These are phyloP conservation scores for Murraya koenigii DNA, from an alignment of 345 rosid genomes.

Conservation along the genomic window DNA sequence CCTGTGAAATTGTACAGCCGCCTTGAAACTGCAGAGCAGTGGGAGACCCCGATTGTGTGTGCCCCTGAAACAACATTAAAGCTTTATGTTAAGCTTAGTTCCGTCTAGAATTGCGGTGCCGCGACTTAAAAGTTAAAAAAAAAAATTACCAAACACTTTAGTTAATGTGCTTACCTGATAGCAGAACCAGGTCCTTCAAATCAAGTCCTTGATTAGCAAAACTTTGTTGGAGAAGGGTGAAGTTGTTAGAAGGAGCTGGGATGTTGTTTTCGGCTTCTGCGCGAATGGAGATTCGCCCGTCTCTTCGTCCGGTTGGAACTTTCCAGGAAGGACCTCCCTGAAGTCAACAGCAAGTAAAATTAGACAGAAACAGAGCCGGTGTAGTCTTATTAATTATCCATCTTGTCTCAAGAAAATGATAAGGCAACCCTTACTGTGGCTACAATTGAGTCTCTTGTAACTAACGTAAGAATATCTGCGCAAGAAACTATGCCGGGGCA, in stretches of 20 bases:
- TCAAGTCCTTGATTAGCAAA: constrained; percentile 68
- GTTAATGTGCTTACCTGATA: constrained; percentile 38
- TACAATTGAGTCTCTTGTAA: constrained; percentile 68
- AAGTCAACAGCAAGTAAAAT: background rate
- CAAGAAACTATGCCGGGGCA: constrained; percentile 82
- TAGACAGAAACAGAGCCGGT: background rate
- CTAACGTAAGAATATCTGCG: constrained; percentile 67
- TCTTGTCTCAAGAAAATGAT: background rate
- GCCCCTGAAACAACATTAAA: constrained; percentile 44
- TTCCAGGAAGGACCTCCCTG: constrained; percentile 88
- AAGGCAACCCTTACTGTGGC: constrained; percentile 45
- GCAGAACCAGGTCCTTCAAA: constrained; percentile 62
- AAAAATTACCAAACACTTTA: no score
- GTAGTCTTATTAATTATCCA: background rate
- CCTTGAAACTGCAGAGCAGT: constrained; percentile 52
- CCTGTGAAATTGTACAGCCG: constrained; percentile 78
- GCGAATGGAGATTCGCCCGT: constrained; percentile 58
- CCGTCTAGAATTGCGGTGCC: background rate
- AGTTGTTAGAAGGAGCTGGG: constrained; percentile 62
- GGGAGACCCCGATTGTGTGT: constrained; percentile 76
- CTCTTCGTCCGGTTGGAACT: constrained; percentile 86
- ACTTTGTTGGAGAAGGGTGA: constrained; percentile 46
- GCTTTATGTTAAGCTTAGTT: background rate
- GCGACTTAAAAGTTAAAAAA: no score
- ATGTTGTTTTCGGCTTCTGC: constrained; percentile 56